A percentile compares a stretch with the other conserved stretches of the same genome.
Conservation (phyloP, 1,284 basidiomycete genomes). For the Moesziomyces sp. region DNA sequence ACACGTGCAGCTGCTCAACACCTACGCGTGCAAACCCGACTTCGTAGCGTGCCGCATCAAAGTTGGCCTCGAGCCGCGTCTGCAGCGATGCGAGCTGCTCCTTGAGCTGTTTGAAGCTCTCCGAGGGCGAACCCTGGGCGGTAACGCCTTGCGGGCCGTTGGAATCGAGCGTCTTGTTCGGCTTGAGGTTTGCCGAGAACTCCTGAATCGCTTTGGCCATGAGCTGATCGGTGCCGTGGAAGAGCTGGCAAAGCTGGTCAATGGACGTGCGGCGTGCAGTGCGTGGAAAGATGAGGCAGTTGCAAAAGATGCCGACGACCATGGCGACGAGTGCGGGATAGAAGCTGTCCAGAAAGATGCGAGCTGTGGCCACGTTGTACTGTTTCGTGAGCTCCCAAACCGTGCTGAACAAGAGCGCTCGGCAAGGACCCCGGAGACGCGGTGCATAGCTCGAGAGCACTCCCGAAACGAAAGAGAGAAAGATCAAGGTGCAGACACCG, state of each 20-base stretch:
- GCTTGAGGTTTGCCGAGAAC: constrained; percentile 24
- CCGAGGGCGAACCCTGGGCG: neutral
- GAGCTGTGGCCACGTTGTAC: constrained; percentile 28
- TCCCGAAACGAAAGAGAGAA: constrained; percentile 46
- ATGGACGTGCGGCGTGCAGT: constrained; percentile 42
- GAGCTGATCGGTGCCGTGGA: constrained; percentile 30
- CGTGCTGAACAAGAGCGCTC: constrained; percentile 48
- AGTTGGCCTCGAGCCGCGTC: constrained; percentile 16
- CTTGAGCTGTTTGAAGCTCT: constrained; percentile 22
- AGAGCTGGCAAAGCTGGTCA: constrained; percentile 14
- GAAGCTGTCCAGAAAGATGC: constrained; percentile 53
- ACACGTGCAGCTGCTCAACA: constrained; percentile 18
- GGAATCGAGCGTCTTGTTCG: neutral
- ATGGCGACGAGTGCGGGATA: constrained; percentile 53
- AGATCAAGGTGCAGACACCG: constrained; percentile 46
- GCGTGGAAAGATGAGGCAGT: constrained; percentile 45
- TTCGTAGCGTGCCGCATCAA: constrained; percentile 53
- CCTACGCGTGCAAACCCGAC: constrained; percentile 44
- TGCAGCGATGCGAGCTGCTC: constrained; percentile 12
- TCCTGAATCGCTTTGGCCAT: constrained; percentile 35
- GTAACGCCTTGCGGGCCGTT: neutral
- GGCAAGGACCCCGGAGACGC: constrained; percentile 46
- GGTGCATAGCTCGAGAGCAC: constrained; percentile 45
- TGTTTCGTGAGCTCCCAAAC: constrained; percentile 54
- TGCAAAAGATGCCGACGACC: constrained; percentile 41